Percentiles rank a stretch among this genome's conserved stretches.
These are phyloP conservation scores for Clarireedia hainanense DNA, from an alignment of 2,329 filamentous ascomycete genomes.

Conservation along the genomic window DNA sequence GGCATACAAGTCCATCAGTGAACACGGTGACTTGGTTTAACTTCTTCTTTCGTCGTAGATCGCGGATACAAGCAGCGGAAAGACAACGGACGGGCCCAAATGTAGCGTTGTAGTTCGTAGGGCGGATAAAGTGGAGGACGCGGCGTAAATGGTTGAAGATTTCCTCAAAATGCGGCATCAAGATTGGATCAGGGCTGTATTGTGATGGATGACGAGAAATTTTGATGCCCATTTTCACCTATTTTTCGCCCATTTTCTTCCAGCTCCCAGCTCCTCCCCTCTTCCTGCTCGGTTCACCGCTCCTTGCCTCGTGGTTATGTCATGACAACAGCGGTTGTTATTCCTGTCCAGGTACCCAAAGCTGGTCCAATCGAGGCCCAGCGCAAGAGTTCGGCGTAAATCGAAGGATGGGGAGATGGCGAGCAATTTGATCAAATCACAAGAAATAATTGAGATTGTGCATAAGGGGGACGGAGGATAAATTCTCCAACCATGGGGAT, in stretches of 20 bases:
- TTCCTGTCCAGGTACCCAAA: no score
- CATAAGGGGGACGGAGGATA: constrained; percentile 13
- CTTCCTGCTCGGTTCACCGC: no score
- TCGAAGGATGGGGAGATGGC: background rate
- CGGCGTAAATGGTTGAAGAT: background rate
- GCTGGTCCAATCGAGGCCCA: background rate
- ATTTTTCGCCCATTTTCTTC: no score
- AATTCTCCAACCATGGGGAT: background rate
- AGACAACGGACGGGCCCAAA: background rate
- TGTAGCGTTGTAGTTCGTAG: background rate
- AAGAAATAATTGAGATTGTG: constrained; percentile 16
- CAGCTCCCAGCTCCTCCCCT: no score
- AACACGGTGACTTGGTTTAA: background rate
- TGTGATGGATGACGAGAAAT: no score
- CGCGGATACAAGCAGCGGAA: background rate
- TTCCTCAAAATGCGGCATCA: background rate
- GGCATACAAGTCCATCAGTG: no score
- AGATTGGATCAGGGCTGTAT: no score
- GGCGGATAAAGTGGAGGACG: background rate
- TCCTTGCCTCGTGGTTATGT: no score
- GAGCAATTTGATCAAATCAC: constrained; percentile 15
- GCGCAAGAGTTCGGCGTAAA: background rate
- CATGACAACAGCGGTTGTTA: no score
- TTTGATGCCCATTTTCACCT: no score
- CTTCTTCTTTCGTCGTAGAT: background rate